Percentiles rank a stretch among this genome's conserved stretches.
phyloP scores from a whole-genome alignment of 768 basidiomycete species.

The Tylopilus subfusipes region DNA sequence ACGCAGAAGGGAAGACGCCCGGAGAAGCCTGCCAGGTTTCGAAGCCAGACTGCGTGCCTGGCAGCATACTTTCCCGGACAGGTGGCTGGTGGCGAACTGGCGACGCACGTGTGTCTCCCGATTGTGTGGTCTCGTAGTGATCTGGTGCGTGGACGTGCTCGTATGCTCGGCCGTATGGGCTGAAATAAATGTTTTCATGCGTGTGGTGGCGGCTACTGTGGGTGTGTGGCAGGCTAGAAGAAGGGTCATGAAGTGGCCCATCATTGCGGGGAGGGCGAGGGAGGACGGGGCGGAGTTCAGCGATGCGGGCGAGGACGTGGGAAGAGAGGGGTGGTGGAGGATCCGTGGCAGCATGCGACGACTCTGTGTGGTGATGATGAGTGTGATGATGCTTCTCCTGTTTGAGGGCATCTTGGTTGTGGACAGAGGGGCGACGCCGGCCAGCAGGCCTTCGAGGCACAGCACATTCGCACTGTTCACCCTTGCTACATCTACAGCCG shows the following conservation, averaged over 20 bases:
- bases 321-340: conserved; percentile 33
- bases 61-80: conserved; percentile 26
- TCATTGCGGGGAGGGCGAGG: conserved; percentile 49
- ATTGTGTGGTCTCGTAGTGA: conserved; percentile 25
- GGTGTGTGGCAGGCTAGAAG: conserved; percentile 41
- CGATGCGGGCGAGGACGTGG: conserved; percentile 57
- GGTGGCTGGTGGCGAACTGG: conserved; percentile 19
- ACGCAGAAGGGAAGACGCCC: conserved; percentile 43
- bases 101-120: conserved; percentile 21
- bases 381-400: conserved; percentile 24
- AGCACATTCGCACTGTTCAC: conserved; percentile 56
- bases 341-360: conserved; percentile 7
- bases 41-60: conserved; percentile 23
- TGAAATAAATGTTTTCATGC: conserved; percentile 52
- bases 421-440: conserved; percentile 33
- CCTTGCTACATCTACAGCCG: conserved; percentile 45
- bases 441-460: conserved; percentile 45
- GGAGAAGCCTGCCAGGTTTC: conserved; percentile 25
- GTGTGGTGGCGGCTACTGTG: conserved; percentile 44
- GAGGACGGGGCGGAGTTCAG: conserved; percentile 66
- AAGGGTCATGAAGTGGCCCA: conserved; percentile 47
- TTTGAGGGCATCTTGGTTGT: conserved; percentile 29
- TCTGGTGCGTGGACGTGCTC: conserved; percentile 44
- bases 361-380: conserved; percentile 16
- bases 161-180: conserved; percentile 68